These are phyloP conservation scores for Candida frijolesensis DNA, from an alignment of 1,139 yeast genomes.

Conservation along the genomic window DNA sequence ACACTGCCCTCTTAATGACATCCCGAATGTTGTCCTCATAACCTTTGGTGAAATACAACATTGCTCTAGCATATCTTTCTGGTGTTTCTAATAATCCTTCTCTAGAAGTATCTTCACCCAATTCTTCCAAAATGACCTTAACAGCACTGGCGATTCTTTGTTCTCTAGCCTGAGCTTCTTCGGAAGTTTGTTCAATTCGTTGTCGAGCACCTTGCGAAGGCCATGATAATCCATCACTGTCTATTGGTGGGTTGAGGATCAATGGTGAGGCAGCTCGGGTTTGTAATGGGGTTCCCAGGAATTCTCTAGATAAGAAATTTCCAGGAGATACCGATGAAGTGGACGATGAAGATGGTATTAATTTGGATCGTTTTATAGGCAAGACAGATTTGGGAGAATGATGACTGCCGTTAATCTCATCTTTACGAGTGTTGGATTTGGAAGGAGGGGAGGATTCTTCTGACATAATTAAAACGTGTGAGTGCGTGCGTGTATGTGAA, in stretches of 20 bases:
- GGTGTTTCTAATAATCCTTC: conserved; percentile 96
- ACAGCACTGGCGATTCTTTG: conserved; percentile 83
- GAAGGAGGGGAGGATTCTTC: not conserved
- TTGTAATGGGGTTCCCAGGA: conserved; percentile 52
- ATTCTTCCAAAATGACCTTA: conserved; percentile 73
- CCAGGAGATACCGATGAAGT: conserved; percentile 5
- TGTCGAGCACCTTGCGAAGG: conserved; percentile 86
- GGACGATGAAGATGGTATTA: conserved; percentile 14
- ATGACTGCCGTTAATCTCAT: conserved; percentile 2
- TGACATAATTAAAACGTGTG: not conserved
- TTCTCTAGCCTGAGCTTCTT: conserved; percentile 65
- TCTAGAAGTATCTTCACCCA: conserved; percentile 89
- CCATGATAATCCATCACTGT: conserved; percentile 91
- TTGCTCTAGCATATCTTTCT: conserved; percentile 93
- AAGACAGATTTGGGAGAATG: conserved; percentile 23
- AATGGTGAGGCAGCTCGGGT: conserved; percentile 84
- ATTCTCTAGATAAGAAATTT: conserved; percentile 11
- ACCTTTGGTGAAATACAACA: conserved; percentile 94
- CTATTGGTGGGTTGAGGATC: conserved; percentile 82
- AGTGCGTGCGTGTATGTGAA: not conserved
- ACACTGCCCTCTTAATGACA: conserved; percentile 92
- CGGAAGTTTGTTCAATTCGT: conserved; percentile 67
- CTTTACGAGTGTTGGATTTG: not conserved
- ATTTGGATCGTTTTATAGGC: conserved; percentile 28
- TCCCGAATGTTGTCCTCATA: conserved; percentile 90